phyloP scores from a whole-genome alignment of 768 basidiomycete genomes.

The Pleurotus salmoneostramineus region DNA sequence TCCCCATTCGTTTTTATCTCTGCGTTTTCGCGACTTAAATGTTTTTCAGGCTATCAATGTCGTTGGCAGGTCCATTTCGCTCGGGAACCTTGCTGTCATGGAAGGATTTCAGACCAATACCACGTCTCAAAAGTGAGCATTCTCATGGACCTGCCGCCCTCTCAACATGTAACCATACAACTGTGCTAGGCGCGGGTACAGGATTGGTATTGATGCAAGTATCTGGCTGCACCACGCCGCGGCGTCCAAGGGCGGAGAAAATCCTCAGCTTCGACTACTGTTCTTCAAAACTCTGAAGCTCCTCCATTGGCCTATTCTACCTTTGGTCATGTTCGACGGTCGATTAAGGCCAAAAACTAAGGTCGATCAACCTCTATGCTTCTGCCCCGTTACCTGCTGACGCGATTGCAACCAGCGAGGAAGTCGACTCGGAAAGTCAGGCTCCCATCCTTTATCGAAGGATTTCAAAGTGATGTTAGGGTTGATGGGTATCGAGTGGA shows the following conservation, averaged over 20 bases:
- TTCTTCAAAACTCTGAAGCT: neutral
- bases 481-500: constrained; percentile 51
- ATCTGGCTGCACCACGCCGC: constrained; percentile 3
- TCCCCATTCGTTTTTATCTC: neutral
- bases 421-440: constrained; percentile 36
- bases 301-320: constrained; percentile 39
- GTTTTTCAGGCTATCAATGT: neutral
- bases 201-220: constrained; percentile 6
- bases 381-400: constrained; percentile 16
- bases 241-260: constrained; percentile 8
- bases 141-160: neutral
- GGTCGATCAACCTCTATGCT: constrained; percentile 26
- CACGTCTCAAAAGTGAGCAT: neutral
- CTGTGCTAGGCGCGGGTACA: neutral
- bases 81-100: neutral
- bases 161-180: too few species aligned
- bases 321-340: constrained; percentile 76
- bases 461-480: constrained; percentile 53
- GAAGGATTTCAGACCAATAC: constrained; percentile 2
- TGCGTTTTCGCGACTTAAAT: neutral
- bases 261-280: constrained; percentile 8
- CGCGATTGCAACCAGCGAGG: constrained; percentile 14
- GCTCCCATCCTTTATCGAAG: constrained; percentile 36
- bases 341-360: constrained; percentile 62
- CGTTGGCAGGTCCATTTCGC: neutral